Base-by-base conservation (phyloP, 192 early-diverging fungal genomes). In the Coemansia sp. region DNA sequence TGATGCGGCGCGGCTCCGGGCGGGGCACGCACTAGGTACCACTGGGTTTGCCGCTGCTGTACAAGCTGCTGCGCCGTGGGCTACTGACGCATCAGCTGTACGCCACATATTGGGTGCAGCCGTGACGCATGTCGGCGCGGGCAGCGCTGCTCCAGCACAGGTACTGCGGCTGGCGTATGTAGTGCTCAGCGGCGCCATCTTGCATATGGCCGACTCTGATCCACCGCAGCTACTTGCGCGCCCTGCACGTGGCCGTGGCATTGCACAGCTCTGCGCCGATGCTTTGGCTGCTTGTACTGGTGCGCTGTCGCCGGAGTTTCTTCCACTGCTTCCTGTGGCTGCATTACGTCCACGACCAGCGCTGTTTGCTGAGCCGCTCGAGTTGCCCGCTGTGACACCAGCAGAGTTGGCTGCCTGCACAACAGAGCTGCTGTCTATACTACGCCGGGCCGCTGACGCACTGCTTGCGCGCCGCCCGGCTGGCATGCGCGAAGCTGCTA, bases 111-210 rank as follows among this genome's bases (percentile, higher is more conserved):
- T 46, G 9, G 39, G 39, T 14, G 39, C 39, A 0, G 39, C 39
- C 3, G 11, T 46, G 0, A 14, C 39, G 39, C 39, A 14, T 14
- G 39, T 46, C 17, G 3, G 1, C 17, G 17, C 51, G 6, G 50
- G 8, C 20, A 54, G 58, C 36, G 21, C 54, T 46, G 30, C 22
- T 23, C 4, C 58, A 42, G 7, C 32, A 0, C 17, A 11, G 0
- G 59, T 75, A 54, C 66, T 75, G 3, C 53, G 52, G 32, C 23
- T 68, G 0, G 78, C 72, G 9, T 80, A 68, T 54, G 25, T 68
- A 21, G 78, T 66, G 29, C 63, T 54, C 55, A 65, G 54, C 46
- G 72, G 78, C 5, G 78, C 59, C 0, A 10, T 80, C 2, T 33
- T 21, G 20, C 31, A 62, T 17, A 68, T 57, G 42, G 62, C 67